Base-by-base conservation (phyloP, 176 grass and related monocot genomes). In the Triticum urartu region DNA sequence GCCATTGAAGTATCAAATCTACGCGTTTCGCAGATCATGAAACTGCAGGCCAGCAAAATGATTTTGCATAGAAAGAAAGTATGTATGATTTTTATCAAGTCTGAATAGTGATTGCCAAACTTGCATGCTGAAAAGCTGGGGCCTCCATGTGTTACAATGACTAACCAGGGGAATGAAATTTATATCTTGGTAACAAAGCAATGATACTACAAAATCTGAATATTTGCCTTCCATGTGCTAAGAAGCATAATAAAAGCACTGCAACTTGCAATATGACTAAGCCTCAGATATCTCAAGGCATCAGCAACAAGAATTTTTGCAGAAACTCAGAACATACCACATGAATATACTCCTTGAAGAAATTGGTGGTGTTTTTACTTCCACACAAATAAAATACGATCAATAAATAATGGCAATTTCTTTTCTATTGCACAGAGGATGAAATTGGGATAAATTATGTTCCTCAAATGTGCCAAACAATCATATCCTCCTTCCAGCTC, bases 381-480 rank as follows among this genome's bases (percentile, higher is more conserved):
- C 18, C 9, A 84, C 11, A 24, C 1, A 59, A n/a, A 72, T 28
- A 67, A 75, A 58, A 69, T 42, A 81, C 28, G 77, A 45, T 38
- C 1, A 52, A 47, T 28, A 11, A 75, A 81, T 18, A 73, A 70
- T 22, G 17, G 6, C 12, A 75, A 61, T 50, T 75, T 1, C 11
- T 36, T 75, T 38, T 8, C 2, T 64, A 78, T 38, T 50, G 15
- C 63, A 20, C 20, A 35, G 18, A 4, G 3, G 36, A 35, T 79
- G 65, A 73, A 89, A 84, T 32, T 81, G 42, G 32, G 83, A 81
- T 4, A 54, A n/a, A 14, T 56, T 77, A 22, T 81, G 21, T 81
- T 80, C n/a, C 70, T 81, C 4, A 13, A 88, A 77, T 64, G 70
- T 32, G 45, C 38, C 52, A 85, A 85, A 42, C 33, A 72, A 77